Conservation (phyloP, 257 asterid genomes). For the Fraxinus cuspidata region DNA sequence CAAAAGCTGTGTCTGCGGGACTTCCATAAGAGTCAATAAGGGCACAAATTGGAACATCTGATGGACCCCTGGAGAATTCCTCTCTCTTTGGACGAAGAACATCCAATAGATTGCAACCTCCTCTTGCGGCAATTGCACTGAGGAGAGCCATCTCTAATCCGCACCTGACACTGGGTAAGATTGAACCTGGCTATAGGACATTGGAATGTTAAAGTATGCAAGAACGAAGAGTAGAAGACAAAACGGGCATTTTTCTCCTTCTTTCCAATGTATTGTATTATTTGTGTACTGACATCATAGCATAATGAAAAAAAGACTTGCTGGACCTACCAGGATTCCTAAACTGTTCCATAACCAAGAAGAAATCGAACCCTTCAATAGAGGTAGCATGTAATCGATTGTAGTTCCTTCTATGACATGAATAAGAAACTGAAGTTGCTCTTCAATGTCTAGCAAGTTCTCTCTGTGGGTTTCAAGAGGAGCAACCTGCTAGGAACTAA, state of each 20-base stretch:
- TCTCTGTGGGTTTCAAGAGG: constrained; percentile 91
- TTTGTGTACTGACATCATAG: not conserved
- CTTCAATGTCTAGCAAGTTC: constrained; percentile 76
- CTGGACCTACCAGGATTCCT: constrained; percentile 73
- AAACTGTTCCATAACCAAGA: constrained; percentile 87
- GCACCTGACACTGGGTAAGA: constrained; percentile 90
- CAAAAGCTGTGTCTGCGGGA: constrained; percentile 68
- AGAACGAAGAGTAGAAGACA: constrained; percentile 20
- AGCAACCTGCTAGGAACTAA: constrained; percentile 65
- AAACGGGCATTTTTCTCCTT: not conserved
- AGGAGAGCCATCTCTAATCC: constrained; percentile 97
- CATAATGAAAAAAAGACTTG: constrained; percentile 2
- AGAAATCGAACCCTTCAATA: constrained; percentile 72
- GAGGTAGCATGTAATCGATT: constrained; percentile 50
- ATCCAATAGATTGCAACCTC: constrained; percentile 60
- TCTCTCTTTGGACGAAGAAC: constrained; percentile 52
- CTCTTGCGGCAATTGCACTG: constrained; percentile 70
- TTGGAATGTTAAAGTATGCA: constrained; percentile 23
- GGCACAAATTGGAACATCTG: constrained; percentile 69
- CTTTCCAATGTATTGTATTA: not conserved
- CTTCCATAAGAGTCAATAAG: constrained; percentile 77
- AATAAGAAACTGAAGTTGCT: constrained; percentile 77
- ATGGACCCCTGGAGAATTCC: constrained; percentile 39
- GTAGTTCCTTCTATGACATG: constrained; percentile 72
- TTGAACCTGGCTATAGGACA: constrained; percentile 70